These are phyloP conservation scores for Cavenderia fasciculata DNA, from an alignment of 78 protist species.

Conservation along the genomic window DNA sequence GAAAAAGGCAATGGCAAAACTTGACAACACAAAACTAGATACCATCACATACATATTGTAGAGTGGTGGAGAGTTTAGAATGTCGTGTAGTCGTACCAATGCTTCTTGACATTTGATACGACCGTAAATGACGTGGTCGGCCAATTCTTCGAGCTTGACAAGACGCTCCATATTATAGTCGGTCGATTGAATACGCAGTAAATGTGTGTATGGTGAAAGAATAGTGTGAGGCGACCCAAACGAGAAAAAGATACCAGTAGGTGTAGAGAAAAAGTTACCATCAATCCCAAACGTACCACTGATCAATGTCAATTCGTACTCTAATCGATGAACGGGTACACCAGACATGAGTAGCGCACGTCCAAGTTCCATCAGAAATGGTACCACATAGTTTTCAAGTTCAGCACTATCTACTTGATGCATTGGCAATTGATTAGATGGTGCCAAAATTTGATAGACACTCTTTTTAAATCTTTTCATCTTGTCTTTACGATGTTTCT, in stretches of 20 bases:
- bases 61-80: constrained; percentile 23
- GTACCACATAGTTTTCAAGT: constrained; percentile 49
- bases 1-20: constrained; percentile 60
- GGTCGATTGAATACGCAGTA: constrained; percentile 30
- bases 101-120: constrained; percentile 30
- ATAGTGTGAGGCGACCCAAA: constrained; percentile 79
- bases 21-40: constrained; percentile 36
- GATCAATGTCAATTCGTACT: constrained; percentile 56
- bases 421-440: constrained; percentile 46
- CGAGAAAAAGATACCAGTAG: constrained; percentile 71
- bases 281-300: constrained; percentile 62
- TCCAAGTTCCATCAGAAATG: constrained; percentile 74
- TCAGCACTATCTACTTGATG: constrained; percentile 39
- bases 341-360: constrained; percentile 68
- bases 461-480: constrained; percentile 55
- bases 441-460: constrained; percentile 56
- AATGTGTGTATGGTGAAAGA: constrained; percentile 76
- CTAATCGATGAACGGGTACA: constrained; percentile 70
- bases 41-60: constrained; percentile 36
- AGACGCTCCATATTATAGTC: constrained; percentile 70
- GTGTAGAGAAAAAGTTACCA: constrained; percentile 72
- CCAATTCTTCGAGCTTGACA: constrained; percentile 16
- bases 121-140: constrained; percentile 66
- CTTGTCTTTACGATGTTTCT: constrained; percentile 27
- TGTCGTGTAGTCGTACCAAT: constrained; percentile 10